Percentiles rank a stretch among this genome's conserved stretches.
phyloP scores from a whole-genome alignment of 495 filamentous ascomycete genomes.

The Penicillium cosmopolitanum region DNA sequence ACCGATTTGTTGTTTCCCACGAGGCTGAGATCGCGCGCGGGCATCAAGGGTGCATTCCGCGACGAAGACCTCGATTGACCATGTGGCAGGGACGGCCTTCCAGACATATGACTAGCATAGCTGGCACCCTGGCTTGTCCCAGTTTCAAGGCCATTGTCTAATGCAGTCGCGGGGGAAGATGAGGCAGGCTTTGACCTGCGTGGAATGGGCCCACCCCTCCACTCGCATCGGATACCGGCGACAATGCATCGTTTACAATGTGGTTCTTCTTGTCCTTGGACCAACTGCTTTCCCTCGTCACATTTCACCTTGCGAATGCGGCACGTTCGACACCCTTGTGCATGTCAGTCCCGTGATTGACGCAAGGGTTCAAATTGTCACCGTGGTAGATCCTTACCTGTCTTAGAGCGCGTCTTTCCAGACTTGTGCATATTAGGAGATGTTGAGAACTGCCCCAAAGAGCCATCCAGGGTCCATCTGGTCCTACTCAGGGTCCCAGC shows the following conservation, averaged over 20 bases:
- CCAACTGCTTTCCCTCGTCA: conserved; percentile 35
- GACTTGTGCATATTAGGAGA: conserved; percentile 27
- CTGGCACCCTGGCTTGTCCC: neutral
- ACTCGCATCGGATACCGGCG: conserved; percentile 36
- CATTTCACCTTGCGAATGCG: conserved; percentile 41
- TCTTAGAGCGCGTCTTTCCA: conserved; percentile 38
- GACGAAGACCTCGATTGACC: neutral
- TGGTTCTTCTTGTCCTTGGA: conserved; percentile 31
- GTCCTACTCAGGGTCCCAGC: conserved; percentile 6
- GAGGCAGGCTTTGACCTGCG: conserved; percentile 17
- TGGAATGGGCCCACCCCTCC: conserved; percentile 36
- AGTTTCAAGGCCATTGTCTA: conserved; percentile 13
- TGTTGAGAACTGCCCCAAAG: conserved; percentile 4
- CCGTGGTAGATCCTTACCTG: conserved; percentile 33
- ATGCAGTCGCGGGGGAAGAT: neutral
- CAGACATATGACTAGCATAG: neutral
- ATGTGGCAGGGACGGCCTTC: neutral
- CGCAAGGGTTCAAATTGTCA: neutral
- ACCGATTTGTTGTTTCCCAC: conserved; percentile 4
- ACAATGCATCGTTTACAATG: conserved; percentile 34
- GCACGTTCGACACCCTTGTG: conserved; percentile 38
- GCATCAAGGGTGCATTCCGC: conserved; percentile 9
- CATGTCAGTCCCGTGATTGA: neutral
- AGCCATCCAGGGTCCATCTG: conserved; percentile 11
- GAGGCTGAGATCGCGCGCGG: conserved; percentile 8